phyloP scores from a whole-genome alignment of 73 alveolate genomes.

The Paramecium primaurelia region DNA sequence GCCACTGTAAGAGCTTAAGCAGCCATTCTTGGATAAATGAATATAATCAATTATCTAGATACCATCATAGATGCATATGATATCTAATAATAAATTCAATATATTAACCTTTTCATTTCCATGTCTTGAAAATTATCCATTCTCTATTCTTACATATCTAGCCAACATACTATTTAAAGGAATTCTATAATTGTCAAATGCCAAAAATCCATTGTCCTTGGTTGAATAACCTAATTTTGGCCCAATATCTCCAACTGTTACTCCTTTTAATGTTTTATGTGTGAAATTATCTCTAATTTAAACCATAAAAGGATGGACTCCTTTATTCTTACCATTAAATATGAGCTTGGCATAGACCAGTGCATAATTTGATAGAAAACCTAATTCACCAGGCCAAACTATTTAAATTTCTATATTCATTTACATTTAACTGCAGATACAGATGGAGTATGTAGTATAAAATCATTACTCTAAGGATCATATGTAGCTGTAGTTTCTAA shows the following conservation, averaged over 20 bases:
- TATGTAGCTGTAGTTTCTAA: slow-evolving; percentile 78
- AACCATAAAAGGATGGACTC: slow-evolving; percentile 86
- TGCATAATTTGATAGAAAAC: slow-evolving; percentile 73
- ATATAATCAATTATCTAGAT: slow-evolving; percentile 12
- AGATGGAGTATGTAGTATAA: slow-evolving; percentile 75
- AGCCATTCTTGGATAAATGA: slow-evolving; percentile 37
- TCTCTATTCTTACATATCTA: slow-evolving; percentile 76
- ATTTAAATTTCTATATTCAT: background rate
- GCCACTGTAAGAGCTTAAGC: slow-evolving; percentile 67
- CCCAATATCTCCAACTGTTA: slow-evolving; percentile 92
- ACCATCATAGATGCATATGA: slow-evolving; percentile 56
- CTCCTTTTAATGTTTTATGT: slow-evolving; percentile 76
- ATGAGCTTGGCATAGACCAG: slow-evolving; percentile 80
- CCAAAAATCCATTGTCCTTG: slow-evolving; percentile 83
- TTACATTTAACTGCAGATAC: slow-evolving; percentile 72
- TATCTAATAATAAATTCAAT: background rate
- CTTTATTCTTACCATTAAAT: slow-evolving; percentile 75
- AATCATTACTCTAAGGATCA: slow-evolving; percentile 71
- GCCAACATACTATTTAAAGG: slow-evolving; percentile 78
- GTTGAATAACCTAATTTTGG: slow-evolving; percentile 81
- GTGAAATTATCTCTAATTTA: slow-evolving; percentile 78
- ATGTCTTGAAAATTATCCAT: slow-evolving; percentile 65
- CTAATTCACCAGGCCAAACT: slow-evolving; percentile 90
- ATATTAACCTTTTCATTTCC: slow-evolving; percentile 57
- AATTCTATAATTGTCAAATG: slow-evolving; percentile 70